These are phyloP conservation scores for Skeletonema menzelii DNA, from an alignment of 108 stramenopile genomes.

Conservation along the genomic window DNA sequence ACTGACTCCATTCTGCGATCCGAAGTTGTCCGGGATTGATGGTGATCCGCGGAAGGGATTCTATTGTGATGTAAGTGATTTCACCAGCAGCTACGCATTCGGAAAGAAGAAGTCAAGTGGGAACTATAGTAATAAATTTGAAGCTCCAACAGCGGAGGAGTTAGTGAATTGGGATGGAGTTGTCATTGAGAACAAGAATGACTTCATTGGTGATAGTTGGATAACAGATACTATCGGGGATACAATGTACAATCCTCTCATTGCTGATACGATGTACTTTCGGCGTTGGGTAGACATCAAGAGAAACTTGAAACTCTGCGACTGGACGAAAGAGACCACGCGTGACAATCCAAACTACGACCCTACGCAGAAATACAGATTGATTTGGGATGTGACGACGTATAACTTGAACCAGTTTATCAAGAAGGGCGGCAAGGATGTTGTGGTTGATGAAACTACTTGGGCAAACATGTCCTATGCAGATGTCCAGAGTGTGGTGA, in stretches of 20 bases:
- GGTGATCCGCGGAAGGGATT: slow-evolving; percentile 7
- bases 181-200: not conserved
- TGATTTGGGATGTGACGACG: slow-evolving; percentile 6
- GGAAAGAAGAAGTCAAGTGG: not conserved
- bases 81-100: not conserved
- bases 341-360: not conserved
- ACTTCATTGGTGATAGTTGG: not conserved
- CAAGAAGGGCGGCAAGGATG: slow-evolving; percentile 2
- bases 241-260: not conserved
- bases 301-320: not conserved
- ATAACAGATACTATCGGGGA: not conserved
- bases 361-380: slow-evolving; percentile 10
- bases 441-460: not conserved
- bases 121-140: slow-evolving; percentile 5
- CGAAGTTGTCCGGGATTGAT: slow-evolving; percentile 3
- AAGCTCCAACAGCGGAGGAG: not conserved
- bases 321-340: not conserved
- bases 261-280: not conserved
- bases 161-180: slow-evolving; percentile 8
- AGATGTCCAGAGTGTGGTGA: not conserved
- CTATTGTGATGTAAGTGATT: slow-evolving; percentile 12
- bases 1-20: slow-evolving; percentile 6
- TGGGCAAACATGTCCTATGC: slow-evolving; percentile 1
- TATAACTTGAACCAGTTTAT: slow-evolving; percentile 7
- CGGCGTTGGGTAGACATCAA: not conserved